Percentiles rank a stretch among this genome's conserved stretches.
Evolutionary conservation across 305 asterid genomes (phyloP).

Genomic region (Fraxinus greggii): DNA sequence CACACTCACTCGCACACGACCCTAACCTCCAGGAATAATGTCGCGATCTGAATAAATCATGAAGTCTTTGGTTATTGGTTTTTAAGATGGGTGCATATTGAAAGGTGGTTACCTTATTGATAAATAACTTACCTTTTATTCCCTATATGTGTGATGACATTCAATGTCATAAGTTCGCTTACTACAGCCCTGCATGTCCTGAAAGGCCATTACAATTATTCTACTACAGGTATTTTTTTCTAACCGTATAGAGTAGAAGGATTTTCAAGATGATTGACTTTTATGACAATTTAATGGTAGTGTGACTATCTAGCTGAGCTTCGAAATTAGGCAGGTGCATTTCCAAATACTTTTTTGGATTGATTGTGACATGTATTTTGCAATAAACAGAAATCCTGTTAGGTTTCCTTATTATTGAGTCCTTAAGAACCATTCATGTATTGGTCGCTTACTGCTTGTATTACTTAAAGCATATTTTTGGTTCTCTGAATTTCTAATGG

Average conservation of each 20-base stretch:
- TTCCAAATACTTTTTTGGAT: background rate
- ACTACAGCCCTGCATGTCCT: background rate
- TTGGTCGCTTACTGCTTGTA: background rate
- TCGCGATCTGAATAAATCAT: background rate
- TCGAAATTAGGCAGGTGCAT: background rate
- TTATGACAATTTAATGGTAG: background rate
- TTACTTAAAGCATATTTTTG: background rate
- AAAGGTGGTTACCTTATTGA: background rate
- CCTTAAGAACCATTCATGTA: background rate
- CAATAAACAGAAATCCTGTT: background rate
- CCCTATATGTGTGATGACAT: background rate
- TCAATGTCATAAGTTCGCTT: background rate
- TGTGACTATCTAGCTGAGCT: background rate
- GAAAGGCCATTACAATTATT: background rate
- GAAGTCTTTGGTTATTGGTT: background rate
- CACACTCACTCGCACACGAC: background rate
- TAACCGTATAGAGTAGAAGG: background rate
- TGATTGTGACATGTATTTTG: background rate
- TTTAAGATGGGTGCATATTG: background rate
- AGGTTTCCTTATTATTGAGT: background rate
- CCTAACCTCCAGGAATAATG: background rate
- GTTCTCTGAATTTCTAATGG: background rate
- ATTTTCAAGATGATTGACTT: background rate
- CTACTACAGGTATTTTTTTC: background rate
- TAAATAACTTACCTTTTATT: background rate